Evolutionary conservation across 805 yeast genomes (phyloP), one percentile per base, ranked within the genome.

Genomic region (Candida insectalens): DNA sequence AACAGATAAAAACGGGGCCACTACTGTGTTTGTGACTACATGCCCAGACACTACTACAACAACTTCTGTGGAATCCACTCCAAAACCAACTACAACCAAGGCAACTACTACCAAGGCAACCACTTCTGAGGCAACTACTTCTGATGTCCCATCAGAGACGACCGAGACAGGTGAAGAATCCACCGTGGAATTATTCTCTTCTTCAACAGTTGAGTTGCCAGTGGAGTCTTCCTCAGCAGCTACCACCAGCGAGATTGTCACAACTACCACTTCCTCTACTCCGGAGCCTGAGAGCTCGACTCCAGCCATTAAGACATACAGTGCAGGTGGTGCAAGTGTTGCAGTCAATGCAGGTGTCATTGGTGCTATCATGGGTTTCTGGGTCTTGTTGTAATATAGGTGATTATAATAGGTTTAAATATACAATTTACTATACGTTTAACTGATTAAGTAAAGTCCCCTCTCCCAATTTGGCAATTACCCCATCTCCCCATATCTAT

Each of bases 191-290:
- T 35, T 47, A n/a, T 36, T 42, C 17, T 29, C 37, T 16, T 36
- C 45, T 3, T 39, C 50, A 5, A 42, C 45, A 2, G 49, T 47
- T 13, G 32, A 45, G 7, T 37, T 43, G 9, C 43, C 44, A n/a
- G 34, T 39, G 18, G 46, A 45, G 35, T 29, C 37, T 4, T 34
- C 42, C 15, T 26, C 37, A 3, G 32, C 41, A 16, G 40, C 43
- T 21, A 41, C 47, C 30, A 47, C 50, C n/a, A 42, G 36, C 19
- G 40, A 45, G 17, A 39, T 50, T 7, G 54, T 50, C 22, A 45
- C 39, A 19, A 40, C 49, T 37, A 51, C 56, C 16, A 48, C 54
- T 2, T 45, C 44, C 42, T 23, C n/a, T 16, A 31, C 34, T 9
- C 32, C 40, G 14, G 35, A 44, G 4, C 36, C 36, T 18, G 27